Percentiles rank a stretch among this genome's conserved stretches.
These are phyloP conservation scores for Carex arenaria DNA, from an alignment of 202 grass and related monocot genomes.

Conservation along the genomic window DNA sequence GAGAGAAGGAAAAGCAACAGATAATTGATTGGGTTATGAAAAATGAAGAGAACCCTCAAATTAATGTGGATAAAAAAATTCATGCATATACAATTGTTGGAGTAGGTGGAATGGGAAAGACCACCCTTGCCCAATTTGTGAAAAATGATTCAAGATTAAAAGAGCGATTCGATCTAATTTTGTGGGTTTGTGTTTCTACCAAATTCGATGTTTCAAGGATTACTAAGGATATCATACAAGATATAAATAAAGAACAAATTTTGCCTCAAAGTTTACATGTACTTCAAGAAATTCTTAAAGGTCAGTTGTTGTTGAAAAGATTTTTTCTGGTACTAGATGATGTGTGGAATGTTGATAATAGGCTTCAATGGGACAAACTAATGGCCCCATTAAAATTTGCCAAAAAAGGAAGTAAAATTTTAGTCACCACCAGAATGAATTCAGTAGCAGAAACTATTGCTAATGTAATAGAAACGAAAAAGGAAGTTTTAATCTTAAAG, in stretches of 20 bases:
- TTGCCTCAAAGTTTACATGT: neutral
- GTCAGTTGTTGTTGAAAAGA: neutral
- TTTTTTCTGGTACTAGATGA: conserved; percentile 42
- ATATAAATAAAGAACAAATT: neutral
- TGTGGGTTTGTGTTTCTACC: conserved; percentile 37
- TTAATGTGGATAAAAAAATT: neutral
- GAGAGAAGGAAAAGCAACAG: conserved; percentile 7
- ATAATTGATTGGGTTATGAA: conserved; percentile 22
- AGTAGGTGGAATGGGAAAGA: conserved; percentile 38
- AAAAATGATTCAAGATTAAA: conserved; percentile 1
- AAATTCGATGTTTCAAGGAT: conserved; percentile 17
- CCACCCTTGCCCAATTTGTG: conserved; percentile 10
- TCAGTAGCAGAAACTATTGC: conserved; percentile 3
- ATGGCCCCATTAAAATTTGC: conserved; percentile 1
- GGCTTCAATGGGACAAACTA: conserved; percentile 14
- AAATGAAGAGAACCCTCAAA: neutral
- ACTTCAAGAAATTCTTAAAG: neutral
- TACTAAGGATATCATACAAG: conserved; percentile 16
- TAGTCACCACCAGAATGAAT: conserved; percentile 25
- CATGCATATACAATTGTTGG: conserved; percentile 29
- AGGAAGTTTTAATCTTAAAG: conserved; percentile 12
- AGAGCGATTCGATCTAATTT: neutral
- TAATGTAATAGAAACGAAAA: neutral
- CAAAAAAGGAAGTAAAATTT: conserved; percentile 19
- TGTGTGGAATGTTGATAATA: conserved; percentile 22